phyloP scores from a whole-genome alignment of 2,329 filamentous ascomycete genomes.

The Arthrobotrys musiformis region DNA sequence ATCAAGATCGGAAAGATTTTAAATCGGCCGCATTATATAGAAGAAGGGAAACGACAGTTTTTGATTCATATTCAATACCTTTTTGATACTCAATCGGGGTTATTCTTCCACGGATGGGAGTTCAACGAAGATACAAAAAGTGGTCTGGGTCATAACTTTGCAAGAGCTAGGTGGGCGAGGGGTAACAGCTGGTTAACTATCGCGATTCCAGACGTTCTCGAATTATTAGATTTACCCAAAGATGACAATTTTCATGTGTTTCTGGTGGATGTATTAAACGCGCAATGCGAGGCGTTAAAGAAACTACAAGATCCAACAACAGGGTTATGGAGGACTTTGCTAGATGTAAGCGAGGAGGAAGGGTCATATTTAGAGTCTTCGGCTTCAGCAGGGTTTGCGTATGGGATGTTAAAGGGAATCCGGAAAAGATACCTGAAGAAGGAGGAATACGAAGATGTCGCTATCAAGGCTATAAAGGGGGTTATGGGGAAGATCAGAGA shows the following conservation, averaged over 20 bases:
- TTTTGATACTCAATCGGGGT: conserved; percentile 75
- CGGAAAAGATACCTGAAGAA: conserved; percentile 75
- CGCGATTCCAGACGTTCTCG: conserved; percentile 82
- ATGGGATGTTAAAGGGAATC: conserved; percentile 79
- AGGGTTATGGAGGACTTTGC: conserved; percentile 79
- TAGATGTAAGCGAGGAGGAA: conserved; percentile 73
- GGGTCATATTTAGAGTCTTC: conserved; percentile 78
- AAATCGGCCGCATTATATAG: conserved; percentile 76
- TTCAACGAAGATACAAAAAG: conserved; percentile 69
- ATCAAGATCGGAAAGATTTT: conserved; percentile 81
- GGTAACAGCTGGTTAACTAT: conserved; percentile 82
- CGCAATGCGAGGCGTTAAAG: conserved; percentile 75
- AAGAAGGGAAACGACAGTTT: conserved; percentile 81
- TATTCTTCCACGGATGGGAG: conserved; percentile 86
- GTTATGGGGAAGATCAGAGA: conserved; percentile 74
- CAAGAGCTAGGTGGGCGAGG: conserved; percentile 69
- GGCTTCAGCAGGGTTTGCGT: conserved; percentile 82
- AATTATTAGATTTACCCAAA: conserved; percentile 72
- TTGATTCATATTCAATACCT: conserved; percentile 82
- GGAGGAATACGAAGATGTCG: conserved; percentile 70
- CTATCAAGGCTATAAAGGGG: conserved; percentile 74
- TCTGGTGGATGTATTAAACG: conserved; percentile 72
- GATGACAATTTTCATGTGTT: conserved; percentile 71
- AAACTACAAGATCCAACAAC: conserved; percentile 69
- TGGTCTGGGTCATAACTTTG: conserved; percentile 70